These are phyloP conservation scores for Apiospora saccharicola DNA, from an alignment of 2,329 filamentous ascomycete genomes.

Conservation along the genomic window DNA sequence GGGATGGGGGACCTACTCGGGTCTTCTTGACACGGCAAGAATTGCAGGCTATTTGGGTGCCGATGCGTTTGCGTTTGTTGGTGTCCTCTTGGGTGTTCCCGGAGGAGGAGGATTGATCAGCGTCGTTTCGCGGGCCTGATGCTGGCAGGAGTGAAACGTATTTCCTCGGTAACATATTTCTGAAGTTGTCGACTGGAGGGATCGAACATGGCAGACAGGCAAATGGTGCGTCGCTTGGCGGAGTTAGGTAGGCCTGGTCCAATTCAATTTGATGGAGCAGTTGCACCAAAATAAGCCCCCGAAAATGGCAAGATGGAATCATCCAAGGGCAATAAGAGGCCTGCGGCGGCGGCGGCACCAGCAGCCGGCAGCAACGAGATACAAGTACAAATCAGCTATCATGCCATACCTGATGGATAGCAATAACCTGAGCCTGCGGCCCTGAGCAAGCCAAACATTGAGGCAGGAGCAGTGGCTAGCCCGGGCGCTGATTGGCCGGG, in stretches of 20 bases:
- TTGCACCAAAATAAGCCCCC: not conserved
- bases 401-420: not conserved
- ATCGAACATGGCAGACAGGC: not conserved
- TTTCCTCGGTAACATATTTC: constrained; percentile 22
- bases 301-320: not conserved
- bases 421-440: not conserved
- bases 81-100: constrained; percentile 18
- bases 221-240: not conserved
- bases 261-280: constrained; percentile 19
- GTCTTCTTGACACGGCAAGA: constrained; percentile 23
- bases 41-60: constrained; percentile 23
- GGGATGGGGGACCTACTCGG: not conserved
- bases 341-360: not conserved
- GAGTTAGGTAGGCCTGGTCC: not conserved
- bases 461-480: constrained; percentile 2
- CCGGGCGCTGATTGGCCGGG: constrained; percentile 3
- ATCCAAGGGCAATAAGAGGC: not conserved
- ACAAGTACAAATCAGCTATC: not conserved
- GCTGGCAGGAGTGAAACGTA: constrained; percentile 21
- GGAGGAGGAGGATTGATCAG: constrained; percentile 9
- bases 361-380: not conserved
- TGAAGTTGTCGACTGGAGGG: not conserved
- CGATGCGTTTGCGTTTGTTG: constrained; percentile 24
- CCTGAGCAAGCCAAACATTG: not conserved
- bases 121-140: constrained; percentile 5